Evolutionary conservation across 331 rosid species (phyloP), one percentile per base, ranked within the genome.

Genomic region (Ulmus americana): DNA sequence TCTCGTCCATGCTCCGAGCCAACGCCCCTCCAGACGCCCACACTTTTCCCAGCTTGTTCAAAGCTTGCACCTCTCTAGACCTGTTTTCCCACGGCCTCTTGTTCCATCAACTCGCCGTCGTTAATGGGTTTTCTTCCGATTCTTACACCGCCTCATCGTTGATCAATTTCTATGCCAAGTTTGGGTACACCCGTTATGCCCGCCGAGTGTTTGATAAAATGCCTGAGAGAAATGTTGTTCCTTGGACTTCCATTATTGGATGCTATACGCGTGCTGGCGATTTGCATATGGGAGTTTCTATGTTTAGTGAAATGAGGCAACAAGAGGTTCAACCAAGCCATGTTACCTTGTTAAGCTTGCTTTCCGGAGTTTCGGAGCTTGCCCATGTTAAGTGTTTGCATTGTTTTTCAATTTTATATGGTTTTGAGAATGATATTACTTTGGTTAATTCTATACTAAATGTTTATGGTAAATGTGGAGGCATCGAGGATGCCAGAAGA

Each of bases 171-270:
- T 89, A 92, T 5, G 80, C 79, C 2, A 89, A 85, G 57, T 85
- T 83, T 12, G 84, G 90, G 22, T 49, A 5, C 67, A 7, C 57
- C 6, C 2, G 53, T 40, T 0, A 35, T 79, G 97, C 95, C 22
- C 90, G 81, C 55, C 82, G 81, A 58, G 80, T 89, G 58, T 92
- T 92, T 7, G 84, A 89, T 47, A 61, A 48, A 64, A 89, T 92
- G 98, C 86, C 90, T 14, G 81, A 75, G 0, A 89, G 83, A 48
- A 85, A 89, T 51, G 87, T 88, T 68, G 97, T 92, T 67, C 97
- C 98, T 66, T 92, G 97, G 95, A 92, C 98, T 39, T 70, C 89
- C 40, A 70, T 92, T 49, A 92, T 92, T 5, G 97, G 98, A 55
- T 89, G 85, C 68, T 85, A 83, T 78, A 82, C 95, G 0, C 78